Conservation (phyloP, 2,329 filamentous ascomycete species). For the Calonectria leucothoes region DNA sequence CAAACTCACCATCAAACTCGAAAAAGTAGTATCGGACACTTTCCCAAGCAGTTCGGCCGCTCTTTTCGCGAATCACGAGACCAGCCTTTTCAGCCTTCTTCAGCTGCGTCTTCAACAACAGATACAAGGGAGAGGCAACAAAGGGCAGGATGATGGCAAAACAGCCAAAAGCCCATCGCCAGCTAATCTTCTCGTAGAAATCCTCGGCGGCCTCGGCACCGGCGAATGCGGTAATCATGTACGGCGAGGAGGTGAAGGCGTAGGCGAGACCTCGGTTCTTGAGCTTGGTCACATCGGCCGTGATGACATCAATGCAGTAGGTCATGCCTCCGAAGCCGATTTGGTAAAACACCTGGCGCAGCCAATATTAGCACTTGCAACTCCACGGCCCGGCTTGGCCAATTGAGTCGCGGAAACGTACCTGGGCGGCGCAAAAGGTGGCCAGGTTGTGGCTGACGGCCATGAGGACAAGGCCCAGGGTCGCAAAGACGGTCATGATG, state of each 20-base stretch:
- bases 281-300: slow-evolving; percentile 69
- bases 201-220: slow-evolving; percentile 38
- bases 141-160: slow-evolving; percentile 74
- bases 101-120: slow-evolving; percentile 66
- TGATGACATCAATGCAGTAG: slow-evolving; percentile 72
- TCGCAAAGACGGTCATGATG: slow-evolving; percentile 60
- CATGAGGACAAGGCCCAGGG: slow-evolving; percentile 67
- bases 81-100: slow-evolving; percentile 65
- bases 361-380: background rate
- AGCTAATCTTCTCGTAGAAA: slow-evolving; percentile 31
- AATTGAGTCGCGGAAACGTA: slow-evolving; percentile 16
- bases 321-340: slow-evolving; percentile 71
- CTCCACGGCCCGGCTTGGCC: no score
- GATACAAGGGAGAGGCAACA: slow-evolving; percentile 68
- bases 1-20: slow-evolving; percentile 32
- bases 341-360: slow-evolving; percentile 67
- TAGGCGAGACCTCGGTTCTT: slow-evolving; percentile 53
- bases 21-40: slow-evolving; percentile 48
- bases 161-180: slow-evolving; percentile 62
- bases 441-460: slow-evolving; percentile 60
- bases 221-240: slow-evolving; percentile 59
- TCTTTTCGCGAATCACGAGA: slow-evolving; percentile 50
- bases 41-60: slow-evolving; percentile 57
- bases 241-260: slow-evolving; percentile 54
- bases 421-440: slow-evolving; percentile 63